Evolutionary conservation across 2,329 filamentous ascomycete species (phyloP).

Genomic region (Trichoderma guizhouense): DNA sequence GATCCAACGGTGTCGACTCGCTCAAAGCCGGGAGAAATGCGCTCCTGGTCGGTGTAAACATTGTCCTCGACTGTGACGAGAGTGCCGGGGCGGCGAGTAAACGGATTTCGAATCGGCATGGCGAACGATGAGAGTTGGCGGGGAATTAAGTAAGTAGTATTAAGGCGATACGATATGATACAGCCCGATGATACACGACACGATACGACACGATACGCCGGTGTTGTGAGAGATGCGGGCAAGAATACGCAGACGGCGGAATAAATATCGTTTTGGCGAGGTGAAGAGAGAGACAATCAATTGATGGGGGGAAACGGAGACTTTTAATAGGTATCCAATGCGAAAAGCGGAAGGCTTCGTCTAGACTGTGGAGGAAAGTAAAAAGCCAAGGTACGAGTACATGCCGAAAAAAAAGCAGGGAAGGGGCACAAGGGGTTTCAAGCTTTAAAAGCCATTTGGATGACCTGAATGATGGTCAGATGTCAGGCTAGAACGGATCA

Average conservation of each 20-base stretch:
- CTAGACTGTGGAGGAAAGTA: constrained; percentile 2
- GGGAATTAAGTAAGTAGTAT: not conserved
- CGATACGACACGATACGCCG: not conserved
- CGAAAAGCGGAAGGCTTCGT: not conserved
- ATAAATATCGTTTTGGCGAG: not conserved
- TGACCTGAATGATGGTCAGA: constrained; percentile 1
- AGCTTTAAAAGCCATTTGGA: not conserved
- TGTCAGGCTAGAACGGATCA: constrained; percentile 13
- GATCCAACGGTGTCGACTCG: constrained; percentile 61
- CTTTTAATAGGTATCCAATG: not conserved
- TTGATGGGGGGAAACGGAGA: not conserved
- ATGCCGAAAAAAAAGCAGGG: not conserved
- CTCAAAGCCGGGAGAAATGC: constrained; percentile 48
- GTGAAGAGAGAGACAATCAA: not conserved
- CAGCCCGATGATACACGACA: not conserved
- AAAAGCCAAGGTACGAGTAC: not conserved
- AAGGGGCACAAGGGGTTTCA: constrained; percentile 6
- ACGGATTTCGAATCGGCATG: constrained; percentile 73
- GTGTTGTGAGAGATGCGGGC: not conserved
- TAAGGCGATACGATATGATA: not conserved
- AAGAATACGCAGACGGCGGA: not conserved
- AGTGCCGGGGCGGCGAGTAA: constrained; percentile 56
- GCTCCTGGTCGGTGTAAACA: constrained; percentile 39
- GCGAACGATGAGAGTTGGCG: not conserved
- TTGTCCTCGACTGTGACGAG: constrained; percentile 52